Evolutionary conservation across 2,329 filamentous ascomycete species (phyloP).

Genomic region (Grosmannia clavigera): DNA sequence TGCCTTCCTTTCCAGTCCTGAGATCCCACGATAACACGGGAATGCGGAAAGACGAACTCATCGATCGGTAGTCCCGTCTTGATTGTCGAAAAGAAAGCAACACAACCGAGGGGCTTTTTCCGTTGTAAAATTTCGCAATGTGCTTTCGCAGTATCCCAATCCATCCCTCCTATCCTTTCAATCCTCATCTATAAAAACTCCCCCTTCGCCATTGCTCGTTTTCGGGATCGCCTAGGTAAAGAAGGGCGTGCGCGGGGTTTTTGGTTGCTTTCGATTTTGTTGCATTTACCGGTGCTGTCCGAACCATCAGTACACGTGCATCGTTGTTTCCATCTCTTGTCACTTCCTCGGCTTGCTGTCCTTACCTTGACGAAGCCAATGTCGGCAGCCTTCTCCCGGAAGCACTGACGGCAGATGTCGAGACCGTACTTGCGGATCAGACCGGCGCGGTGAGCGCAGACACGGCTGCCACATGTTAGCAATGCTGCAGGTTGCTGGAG

Average conservation of each 20-base stretch:
- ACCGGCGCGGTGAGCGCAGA: slow-evolving; percentile 90
- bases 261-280: not conserved
- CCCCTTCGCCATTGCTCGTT: not conserved
- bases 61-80: not conserved
- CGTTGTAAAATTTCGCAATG: not conserved
- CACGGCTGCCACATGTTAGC: slow-evolving; percentile 32
- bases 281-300: slow-evolving; percentile 1
- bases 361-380: slow-evolving; percentile 63
- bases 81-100: not conserved
- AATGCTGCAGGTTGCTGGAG: not conserved
- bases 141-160: not conserved
- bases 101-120: not conserved
- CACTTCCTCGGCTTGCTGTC: not conserved
- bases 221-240: not conserved
- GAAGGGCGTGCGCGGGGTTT: not conserved
- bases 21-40: not conserved
- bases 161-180: not conserved
- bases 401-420: slow-evolving; percentile 74
- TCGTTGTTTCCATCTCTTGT: not conserved
- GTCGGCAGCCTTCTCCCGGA: slow-evolving; percentile 61
- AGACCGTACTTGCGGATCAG: slow-evolving; percentile 99
- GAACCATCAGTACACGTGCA: not conserved
- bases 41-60: not conserved
- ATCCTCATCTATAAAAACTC: not conserved
- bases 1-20: not conserved